These are phyloP conservation scores for Penicillium goetzii DNA, from an alignment of 495 filamentous ascomycete species.

Conservation along the genomic window DNA sequence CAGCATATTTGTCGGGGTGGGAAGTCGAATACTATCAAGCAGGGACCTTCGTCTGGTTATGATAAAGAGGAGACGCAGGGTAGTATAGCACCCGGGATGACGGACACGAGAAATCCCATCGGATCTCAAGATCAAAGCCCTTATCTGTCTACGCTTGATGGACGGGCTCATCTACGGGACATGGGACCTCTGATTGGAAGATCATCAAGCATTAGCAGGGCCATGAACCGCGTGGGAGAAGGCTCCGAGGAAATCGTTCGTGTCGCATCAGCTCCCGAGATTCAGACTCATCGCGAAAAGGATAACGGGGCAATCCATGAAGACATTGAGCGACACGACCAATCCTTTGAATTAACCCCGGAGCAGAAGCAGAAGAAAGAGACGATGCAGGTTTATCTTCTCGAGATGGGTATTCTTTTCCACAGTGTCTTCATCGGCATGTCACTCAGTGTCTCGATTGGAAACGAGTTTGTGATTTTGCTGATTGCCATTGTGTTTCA, in stretches of 20 bases:
- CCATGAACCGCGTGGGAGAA: conserved; percentile 36
- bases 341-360: conserved; percentile 9
- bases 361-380: conserved; percentile 39
- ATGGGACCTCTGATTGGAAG: conserved; percentile 38
- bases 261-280: conserved; percentile 33
- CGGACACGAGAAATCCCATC: background rate
- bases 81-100: background rate
- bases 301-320: conserved; percentile 20
- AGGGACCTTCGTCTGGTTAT: background rate
- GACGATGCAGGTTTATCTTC: conserved; percentile 66
- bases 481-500: conserved; percentile 76
- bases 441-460: conserved; percentile 73
- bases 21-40: background rate
- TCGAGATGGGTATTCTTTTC: conserved; percentile 81
- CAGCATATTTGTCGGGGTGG: conserved; percentile 34
- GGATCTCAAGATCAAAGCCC: background rate
- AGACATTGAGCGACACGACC: conserved; percentile 29
- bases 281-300: conserved; percentile 17
- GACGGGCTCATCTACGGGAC: conserved; percentile 32
- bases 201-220: conserved; percentile 37
- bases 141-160: conserved; percentile 12
- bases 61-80: background rate
- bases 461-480: conserved; percentile 71
- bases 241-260: conserved; percentile 31
- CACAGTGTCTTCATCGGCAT: conserved; percentile 83